Evolutionary conservation across 106 monocot genomes (phyloP).

Genomic region (Apostasia shenzhenica): DNA sequence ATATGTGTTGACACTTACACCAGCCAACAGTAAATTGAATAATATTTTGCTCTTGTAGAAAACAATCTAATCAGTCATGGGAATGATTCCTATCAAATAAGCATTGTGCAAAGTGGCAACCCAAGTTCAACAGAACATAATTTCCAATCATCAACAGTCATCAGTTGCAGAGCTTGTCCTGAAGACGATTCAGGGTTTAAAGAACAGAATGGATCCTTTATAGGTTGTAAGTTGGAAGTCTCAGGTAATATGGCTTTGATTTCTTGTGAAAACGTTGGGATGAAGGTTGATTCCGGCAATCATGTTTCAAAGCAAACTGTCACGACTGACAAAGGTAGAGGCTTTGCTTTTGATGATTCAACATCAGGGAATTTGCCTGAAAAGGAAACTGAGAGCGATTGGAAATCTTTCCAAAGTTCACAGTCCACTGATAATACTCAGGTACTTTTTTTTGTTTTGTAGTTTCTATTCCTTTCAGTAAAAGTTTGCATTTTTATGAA

Average conservation of each 20-base stretch:
- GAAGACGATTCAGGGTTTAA: slow-evolving; percentile 13
- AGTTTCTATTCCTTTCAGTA: not conserved
- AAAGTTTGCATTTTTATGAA: not conserved
- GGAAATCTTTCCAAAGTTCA: slow-evolving; percentile 38
- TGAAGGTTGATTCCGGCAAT: slow-evolving; percentile 9
- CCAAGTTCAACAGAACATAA: slow-evolving; percentile 26
- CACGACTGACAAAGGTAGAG: slow-evolving; percentile 43
- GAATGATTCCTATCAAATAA: slow-evolving; percentile 3
- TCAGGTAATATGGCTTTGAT: slow-evolving; percentile 1
- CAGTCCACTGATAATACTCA: slow-evolving; percentile 19
- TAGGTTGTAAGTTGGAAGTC: not conserved
- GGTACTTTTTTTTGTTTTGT: slow-evolving; percentile 23
- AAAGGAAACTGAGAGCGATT: slow-evolving; percentile 24
- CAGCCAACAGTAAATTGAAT: no score
- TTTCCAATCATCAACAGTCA: slow-evolving; percentile 40
- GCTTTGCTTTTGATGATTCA: slow-evolving; percentile 58
- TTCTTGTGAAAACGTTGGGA: slow-evolving; percentile 7
- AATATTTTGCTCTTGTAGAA: not conserved
- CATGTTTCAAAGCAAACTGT: slow-evolving; percentile 17
- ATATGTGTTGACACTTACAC: no score
- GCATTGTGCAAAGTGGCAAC: slow-evolving; percentile 5
- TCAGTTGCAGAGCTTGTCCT: slow-evolving; percentile 23
- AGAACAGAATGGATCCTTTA: not conserved
- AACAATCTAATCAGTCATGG: not conserved
- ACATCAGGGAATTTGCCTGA: slow-evolving; percentile 25